Evolutionary conservation across 768 basidiomycete species (phyloP), one percentile per base, ranked within the genome.

Genomic region (Tylopilus plumbeoviolaceoides): DNA sequence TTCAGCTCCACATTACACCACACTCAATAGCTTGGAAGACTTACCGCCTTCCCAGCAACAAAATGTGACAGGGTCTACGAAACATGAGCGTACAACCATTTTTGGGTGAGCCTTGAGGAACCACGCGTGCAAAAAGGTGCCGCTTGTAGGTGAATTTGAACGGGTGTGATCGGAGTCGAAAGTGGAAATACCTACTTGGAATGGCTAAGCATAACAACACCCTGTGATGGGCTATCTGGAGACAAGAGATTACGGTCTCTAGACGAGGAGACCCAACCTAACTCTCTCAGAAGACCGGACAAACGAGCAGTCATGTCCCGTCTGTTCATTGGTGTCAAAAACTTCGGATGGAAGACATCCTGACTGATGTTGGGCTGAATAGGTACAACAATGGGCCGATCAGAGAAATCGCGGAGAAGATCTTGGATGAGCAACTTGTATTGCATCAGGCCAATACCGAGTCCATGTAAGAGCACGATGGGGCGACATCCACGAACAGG

Each of bases 41-140:
- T 54, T 60, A 87, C 89, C 87, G 54, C 92, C 93, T 79, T 97
- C 94, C 93, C 93, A 98, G 7, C 87, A 83, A 68, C 91, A 94
- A 69, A 94, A 91, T 0, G 87, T 82, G 27, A 89, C 87, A 9
- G 95, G 92, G 63, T 98, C 95, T 30, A 94, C 86, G 63, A 97
- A 93, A 65, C 90, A 92, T 9, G 86, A 93, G 4, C 92, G 79
- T 1, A 73, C 71, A 43, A 87, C 72, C 60, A 95, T 75, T 18
- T 79, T 70, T 1, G 91, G 85, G 49, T 84, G 75, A 18, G 78
- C 78, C 68, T 95, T 97, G 43, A 97, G 72, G 65, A 95, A 75
- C 95, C 95, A 97, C 6, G 87, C 87, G 67, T 97, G 94, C 1
- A 79, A 72, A 62, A 91, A 92, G 31, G 88, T 85, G 1, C 90